Conservation (phyloP, 495 filamentous ascomycete species). For the Xylaria telfairii region DNA sequence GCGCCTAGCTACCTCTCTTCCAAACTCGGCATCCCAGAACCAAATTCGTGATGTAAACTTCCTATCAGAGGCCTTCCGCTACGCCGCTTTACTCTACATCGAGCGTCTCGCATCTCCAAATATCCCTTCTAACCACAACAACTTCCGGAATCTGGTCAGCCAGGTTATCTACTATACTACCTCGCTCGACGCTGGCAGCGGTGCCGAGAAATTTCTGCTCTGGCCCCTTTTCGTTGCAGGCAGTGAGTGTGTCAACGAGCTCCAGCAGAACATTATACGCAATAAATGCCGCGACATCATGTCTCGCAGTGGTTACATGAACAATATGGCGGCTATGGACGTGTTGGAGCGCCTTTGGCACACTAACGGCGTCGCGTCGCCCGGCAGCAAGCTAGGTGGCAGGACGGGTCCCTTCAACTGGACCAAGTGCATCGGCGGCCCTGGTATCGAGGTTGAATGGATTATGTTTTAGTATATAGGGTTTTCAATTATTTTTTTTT, state of each 20-base stretch:
- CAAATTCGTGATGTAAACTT: conserved; percentile 61
- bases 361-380: conserved; percentile 55
- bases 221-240: conserved; percentile 95
- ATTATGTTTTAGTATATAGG: conserved; percentile 70
- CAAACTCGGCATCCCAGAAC: conserved; percentile 49
- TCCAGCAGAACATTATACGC: conserved; percentile 78
- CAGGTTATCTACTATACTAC: conserved; percentile 82
- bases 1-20: conserved; percentile 49
- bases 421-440: conserved; percentile 75
- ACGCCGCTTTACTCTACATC: conserved; percentile 86
- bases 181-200: conserved; percentile 68
- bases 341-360: conserved; percentile 86
- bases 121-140: conserved; percentile 73
- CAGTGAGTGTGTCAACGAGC: conserved; percentile 84
- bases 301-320: conserved; percentile 86
- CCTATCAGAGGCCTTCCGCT: conserved; percentile 87
- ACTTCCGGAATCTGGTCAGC: conserved; percentile 82
- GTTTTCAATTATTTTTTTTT: not conserved
- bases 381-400: conserved; percentile 38
- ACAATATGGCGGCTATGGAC: conserved; percentile 85
- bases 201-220: conserved; percentile 83
- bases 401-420: conserved; percentile 68
- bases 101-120: conserved; percentile 85
- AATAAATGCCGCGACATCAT: conserved; percentile 84
- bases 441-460: conserved; percentile 76